Conservation (phyloP, 2,329 filamentous ascomycete species). For the Ophiosphaerella korrae region DNA sequence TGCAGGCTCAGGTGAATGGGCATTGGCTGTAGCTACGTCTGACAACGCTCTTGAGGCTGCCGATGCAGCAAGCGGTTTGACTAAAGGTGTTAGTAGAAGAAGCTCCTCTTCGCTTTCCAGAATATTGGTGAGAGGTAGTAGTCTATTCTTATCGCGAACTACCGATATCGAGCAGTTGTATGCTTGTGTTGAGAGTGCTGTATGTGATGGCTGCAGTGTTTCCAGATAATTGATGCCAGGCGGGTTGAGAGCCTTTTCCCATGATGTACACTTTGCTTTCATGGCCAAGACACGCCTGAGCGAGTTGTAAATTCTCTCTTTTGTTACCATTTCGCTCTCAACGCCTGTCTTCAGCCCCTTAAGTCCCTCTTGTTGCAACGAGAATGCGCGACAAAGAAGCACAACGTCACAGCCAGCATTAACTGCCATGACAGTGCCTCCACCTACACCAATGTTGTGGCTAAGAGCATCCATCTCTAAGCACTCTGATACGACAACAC, state of each 20-base stretch:
- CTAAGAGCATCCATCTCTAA: slow-evolving; percentile 96
- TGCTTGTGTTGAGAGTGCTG: slow-evolving; percentile 78
- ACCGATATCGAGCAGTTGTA: slow-evolving; percentile 95
- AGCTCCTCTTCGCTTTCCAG: slow-evolving; percentile 86
- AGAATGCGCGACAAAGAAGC: slow-evolving; percentile 83
- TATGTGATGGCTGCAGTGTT: slow-evolving; percentile 80
- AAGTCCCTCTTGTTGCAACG: slow-evolving; percentile 89
- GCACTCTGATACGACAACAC: slow-evolving; percentile 93
- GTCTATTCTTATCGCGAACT: slow-evolving; percentile 83
- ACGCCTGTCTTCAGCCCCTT: slow-evolving; percentile 86
- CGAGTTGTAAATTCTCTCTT: slow-evolving; percentile 78
- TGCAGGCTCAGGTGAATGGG: slow-evolving; percentile 59
- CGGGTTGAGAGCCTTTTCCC: slow-evolving; percentile 89
- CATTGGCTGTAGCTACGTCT: slow-evolving; percentile 61
- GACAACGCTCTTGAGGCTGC: slow-evolving; percentile 75
- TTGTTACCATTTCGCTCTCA: slow-evolving; percentile 87
- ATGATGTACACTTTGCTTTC: slow-evolving; percentile 85
- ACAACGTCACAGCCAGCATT: slow-evolving; percentile 95
- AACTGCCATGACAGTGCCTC: slow-evolving; percentile 95
- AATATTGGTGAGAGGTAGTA: slow-evolving; percentile 81
- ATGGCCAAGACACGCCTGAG: slow-evolving; percentile 76
- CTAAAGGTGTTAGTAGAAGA: slow-evolving; percentile 83
- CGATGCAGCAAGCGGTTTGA: slow-evolving; percentile 91
- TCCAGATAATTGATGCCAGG: slow-evolving; percentile 77
- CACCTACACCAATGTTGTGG: slow-evolving; percentile 95